These are phyloP conservation scores for Entomortierella beljakovae DNA, from an alignment of 192 early-diverging fungal genomes.

Conservation along the genomic window DNA sequence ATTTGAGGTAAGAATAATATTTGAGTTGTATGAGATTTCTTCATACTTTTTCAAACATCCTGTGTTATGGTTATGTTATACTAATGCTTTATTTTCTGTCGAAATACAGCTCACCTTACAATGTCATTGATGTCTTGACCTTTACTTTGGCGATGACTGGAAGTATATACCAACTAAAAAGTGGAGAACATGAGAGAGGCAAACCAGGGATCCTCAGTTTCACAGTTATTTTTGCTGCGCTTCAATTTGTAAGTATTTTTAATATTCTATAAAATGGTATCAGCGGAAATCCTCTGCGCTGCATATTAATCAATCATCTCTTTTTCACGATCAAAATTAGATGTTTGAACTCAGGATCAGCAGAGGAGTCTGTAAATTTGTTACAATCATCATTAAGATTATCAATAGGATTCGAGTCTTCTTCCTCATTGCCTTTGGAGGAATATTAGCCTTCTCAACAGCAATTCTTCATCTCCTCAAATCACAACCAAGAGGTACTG, in stretches of 20 bases:
- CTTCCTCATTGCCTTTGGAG: constrained; percentile 12
- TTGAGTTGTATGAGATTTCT: neutral
- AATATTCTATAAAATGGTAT: neutral
- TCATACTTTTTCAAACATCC: neutral
- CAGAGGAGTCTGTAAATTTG: constrained; percentile 16
- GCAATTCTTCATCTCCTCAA: constrained; percentile 19
- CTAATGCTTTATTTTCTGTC: too few species aligned
- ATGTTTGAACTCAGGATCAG: constrained; percentile 20
- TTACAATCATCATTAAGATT: constrained; percentile 9
- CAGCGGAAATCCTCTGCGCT: neutral
- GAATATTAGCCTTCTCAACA: constrained; percentile 16
- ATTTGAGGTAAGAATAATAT: neutral
- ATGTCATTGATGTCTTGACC: too few species aligned
- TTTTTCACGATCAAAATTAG: constrained; percentile 3
- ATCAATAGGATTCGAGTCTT: constrained; percentile 21
- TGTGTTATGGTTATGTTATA: neutral
- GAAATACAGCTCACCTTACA: too few species aligned
- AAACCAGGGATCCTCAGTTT: too few species aligned
- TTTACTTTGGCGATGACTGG: too few species aligned
- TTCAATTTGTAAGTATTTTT: too few species aligned
- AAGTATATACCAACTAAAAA: too few species aligned
- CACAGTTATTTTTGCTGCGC: too few species aligned
- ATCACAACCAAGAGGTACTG: neutral
- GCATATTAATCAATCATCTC: neutral
- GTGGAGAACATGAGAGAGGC: too few species aligned